Evolutionary conservation across 2,329 filamentous ascomycete species (phyloP).

Genomic region (Aspergillus sp.): DNA sequence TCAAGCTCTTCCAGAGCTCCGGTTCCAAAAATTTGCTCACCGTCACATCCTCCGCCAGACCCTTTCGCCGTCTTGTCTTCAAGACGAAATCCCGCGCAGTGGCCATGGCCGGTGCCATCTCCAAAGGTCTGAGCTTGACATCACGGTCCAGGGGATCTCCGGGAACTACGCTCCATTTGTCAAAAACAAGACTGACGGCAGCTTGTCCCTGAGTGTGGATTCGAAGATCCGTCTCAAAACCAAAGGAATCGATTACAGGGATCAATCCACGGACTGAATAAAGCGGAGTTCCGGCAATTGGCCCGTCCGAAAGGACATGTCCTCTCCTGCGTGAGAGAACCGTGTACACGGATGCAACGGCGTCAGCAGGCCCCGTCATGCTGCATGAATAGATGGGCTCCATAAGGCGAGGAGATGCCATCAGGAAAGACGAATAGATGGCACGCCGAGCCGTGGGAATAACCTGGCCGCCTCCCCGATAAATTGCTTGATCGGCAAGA

Average conservation of each 20-base stretch:
- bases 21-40: constrained; percentile 95
- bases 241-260: constrained; percentile 94
- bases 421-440: constrained; percentile 92
- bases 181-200: constrained; percentile 85
- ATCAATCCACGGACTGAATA: constrained; percentile 87
- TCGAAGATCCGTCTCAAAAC: constrained; percentile 92
- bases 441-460: constrained; percentile 90
- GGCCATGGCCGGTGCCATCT: constrained; percentile 79
- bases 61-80: constrained; percentile 90
- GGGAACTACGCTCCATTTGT: constrained; percentile 91
- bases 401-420: constrained; percentile 94
- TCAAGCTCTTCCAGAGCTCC: constrained; percentile 80
- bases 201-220: constrained; percentile 94
- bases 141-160: constrained; percentile 90
- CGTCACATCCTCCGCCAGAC: constrained; percentile 87
- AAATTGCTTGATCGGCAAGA: constrained; percentile 83
- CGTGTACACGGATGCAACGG: constrained; percentile 83
- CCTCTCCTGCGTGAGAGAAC: constrained; percentile 81
- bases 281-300: constrained; percentile 86
- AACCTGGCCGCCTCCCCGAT: constrained; percentile 90
- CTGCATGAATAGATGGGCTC: constrained; percentile 90
- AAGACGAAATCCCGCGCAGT: constrained; percentile 93
- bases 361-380: constrained; percentile 86
- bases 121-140: constrained; percentile 72
- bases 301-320: constrained; percentile 89